Conservation (phyloP, 75 land plant species). For the Pseudotsuga menziesii region DNA sequence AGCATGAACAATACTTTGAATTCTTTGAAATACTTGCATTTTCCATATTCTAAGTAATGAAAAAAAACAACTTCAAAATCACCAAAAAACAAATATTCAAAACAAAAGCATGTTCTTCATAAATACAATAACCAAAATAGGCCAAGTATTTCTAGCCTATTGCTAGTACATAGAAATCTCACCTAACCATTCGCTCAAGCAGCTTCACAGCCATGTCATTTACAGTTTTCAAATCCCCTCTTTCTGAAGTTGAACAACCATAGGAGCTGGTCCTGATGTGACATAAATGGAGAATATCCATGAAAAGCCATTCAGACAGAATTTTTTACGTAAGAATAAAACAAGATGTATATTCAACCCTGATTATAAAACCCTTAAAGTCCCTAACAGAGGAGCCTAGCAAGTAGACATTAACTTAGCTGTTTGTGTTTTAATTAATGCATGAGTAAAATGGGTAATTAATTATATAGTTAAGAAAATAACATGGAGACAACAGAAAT, state of each 20-base stretch:
- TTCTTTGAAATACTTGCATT: neutral
- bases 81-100: neutral
- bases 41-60: neutral
- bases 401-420: neutral
- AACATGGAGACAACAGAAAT: neutral
- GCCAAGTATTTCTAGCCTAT: neutral
- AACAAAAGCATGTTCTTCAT: neutral
- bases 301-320: neutral
- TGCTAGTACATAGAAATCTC: neutral
- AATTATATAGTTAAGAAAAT: neutral
- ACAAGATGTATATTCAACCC: too few species aligned
- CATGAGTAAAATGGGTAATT: neutral
- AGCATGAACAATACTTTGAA: neutral
- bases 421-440: neutral
- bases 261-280: neutral
- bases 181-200: conserved; percentile 30
- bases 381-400: too few species aligned
- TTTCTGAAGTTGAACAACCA: neutral
- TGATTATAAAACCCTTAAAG: neutral
- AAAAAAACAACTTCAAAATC: neutral
- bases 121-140: neutral
- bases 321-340: neutral
- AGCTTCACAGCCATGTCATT: conserved; percentile 33
- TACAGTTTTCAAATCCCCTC: conserved; percentile 8
- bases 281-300: neutral